phyloP scores from a whole-genome alignment of 768 basidiomycete genomes.

The Lactifluus piperatus region DNA sequence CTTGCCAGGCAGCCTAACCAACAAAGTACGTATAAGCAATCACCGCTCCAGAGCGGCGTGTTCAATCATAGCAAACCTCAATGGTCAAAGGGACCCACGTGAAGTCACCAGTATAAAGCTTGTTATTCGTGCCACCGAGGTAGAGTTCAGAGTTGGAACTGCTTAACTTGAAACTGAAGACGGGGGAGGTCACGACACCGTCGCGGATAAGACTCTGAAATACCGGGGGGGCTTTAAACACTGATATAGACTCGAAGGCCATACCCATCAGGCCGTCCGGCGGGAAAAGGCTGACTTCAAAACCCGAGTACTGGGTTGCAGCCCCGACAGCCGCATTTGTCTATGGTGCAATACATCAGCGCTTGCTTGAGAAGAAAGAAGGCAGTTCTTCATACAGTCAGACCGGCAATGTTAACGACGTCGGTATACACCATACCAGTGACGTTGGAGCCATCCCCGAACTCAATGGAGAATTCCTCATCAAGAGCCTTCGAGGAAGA shows the following conservation, averaged over 20 bases:
- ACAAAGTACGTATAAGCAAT: not conserved
- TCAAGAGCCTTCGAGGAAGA: conserved; percentile 21
- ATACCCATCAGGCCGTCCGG: conserved; percentile 39
- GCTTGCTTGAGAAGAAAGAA: not conserved
- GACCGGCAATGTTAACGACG: conserved; percentile 33
- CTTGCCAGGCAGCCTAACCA: conserved; percentile 10
- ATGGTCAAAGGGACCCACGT: conserved; percentile 4
- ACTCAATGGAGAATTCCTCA: conserved; percentile 28
- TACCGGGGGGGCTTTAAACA: conserved; percentile 21
- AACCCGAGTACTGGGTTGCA: conserved; percentile 33
- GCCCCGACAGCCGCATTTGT: conserved; percentile 34
- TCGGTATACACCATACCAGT: conserved; percentile 36
- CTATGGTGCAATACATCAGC: conserved; percentile 9
- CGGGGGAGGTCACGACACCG: conserved; percentile 26
- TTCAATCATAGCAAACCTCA: not conserved
- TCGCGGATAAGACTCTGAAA: conserved; percentile 37
- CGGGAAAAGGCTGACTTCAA: conserved; percentile 24
- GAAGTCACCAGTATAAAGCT: conserved; percentile 8
- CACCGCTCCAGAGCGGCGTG: too few relatives aligned
- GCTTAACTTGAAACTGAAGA: conserved; percentile 44
- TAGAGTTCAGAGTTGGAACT: conserved; percentile 32
- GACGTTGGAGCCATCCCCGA: conserved; percentile 33
- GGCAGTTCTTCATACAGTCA: conserved; percentile 10
- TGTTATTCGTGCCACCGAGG: conserved; percentile 16
- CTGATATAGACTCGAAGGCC: conserved; percentile 26